Percentiles rank a stretch among this genome's conserved stretches.
Conservation (phyloP, 192 early-diverging fungal species). For the Phycomyces blakesleeanus region DNA sequence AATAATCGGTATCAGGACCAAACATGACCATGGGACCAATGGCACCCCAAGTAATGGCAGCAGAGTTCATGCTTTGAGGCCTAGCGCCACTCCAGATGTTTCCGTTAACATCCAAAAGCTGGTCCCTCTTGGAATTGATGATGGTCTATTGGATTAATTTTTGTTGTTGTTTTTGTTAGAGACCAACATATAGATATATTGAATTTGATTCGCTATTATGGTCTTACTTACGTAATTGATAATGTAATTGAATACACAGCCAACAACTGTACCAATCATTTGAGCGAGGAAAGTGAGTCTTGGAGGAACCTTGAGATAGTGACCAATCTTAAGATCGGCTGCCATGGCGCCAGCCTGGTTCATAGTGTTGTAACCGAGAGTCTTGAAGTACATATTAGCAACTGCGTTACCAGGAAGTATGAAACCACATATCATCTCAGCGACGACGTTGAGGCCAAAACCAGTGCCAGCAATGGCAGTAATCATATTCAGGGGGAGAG, state of each 20-base stretch:
- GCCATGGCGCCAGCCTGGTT: slow-evolving; percentile 44
- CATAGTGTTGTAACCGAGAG: slow-evolving; percentile 40
- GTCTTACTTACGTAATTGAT: too few species aligned
- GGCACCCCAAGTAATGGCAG: slow-evolving; percentile 61
- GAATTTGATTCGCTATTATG: too few species aligned
- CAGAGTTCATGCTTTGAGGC: slow-evolving; percentile 50
- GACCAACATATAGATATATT: too few species aligned
- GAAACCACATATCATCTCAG: slow-evolving; percentile 62
- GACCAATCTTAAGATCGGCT: slow-evolving; percentile 55
- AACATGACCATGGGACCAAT: slow-evolving; percentile 54
- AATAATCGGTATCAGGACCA: slow-evolving; percentile 41
- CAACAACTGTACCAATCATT: slow-evolving; percentile 60
- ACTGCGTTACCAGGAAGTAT: slow-evolving; percentile 55
- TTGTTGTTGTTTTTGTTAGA: too few species aligned
- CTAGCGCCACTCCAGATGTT: slow-evolving; percentile 39
- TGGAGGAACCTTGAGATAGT: slow-evolving; percentile 79
- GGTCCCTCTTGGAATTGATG: slow-evolving; percentile 18
- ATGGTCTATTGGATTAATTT: too few species aligned
- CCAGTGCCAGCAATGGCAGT: slow-evolving; percentile 48
- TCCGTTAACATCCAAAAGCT: slow-evolving; percentile 37
- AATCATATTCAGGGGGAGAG: slow-evolving; percentile 55
- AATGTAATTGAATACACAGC: slow-evolving; percentile 58
- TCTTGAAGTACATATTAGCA: slow-evolving; percentile 57
- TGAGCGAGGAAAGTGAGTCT: slow-evolving; percentile 66
- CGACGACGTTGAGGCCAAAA: slow-evolving; percentile 53